A percentile compares a stretch with the other conserved stretches of the same genome.
Evolutionary conservation across 371 early-diverging fungal species (phyloP).

Genomic region (Mucor lusitanicus): DNA sequence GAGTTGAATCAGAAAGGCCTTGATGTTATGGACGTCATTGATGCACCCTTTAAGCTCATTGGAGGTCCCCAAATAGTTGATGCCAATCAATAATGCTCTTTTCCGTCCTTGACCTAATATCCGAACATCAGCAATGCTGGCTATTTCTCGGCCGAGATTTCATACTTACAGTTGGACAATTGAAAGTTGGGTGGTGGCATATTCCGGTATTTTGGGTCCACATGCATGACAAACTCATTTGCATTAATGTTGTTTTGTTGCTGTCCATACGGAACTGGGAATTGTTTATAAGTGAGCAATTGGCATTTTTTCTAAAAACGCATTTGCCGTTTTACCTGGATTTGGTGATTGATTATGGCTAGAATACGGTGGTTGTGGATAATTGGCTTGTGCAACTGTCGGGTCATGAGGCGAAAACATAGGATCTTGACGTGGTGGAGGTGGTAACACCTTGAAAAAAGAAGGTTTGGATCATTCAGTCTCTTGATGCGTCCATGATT

Average conservation of each 20-base stretch:
- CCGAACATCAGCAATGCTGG: not conserved
- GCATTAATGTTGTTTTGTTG: constrained; percentile 8
- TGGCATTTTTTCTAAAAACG: not conserved
- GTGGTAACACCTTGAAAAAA: not conserved
- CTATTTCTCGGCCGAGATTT: not conserved
- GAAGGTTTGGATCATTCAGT: not conserved
- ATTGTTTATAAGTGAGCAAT: not conserved
- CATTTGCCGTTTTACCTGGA: constrained; percentile 12
- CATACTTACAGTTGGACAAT: constrained; percentile 64
- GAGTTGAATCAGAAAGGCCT: constrained; percentile 60
- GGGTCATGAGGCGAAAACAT: constrained; percentile 27
- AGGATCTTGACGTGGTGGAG: constrained; percentile 22
- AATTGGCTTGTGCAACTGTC: constrained; percentile 25
- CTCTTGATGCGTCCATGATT: not conserved
- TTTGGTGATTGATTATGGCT: constrained; percentile 19
- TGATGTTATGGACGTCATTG: constrained; percentile 88
- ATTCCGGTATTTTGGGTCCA: constrained; percentile 18
- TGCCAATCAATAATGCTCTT: constrained; percentile 29
- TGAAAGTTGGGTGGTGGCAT: constrained; percentile 48
- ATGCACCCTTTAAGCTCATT: constrained; percentile 78
- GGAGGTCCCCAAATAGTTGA: constrained; percentile 65
- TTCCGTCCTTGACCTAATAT: constrained; percentile 35
- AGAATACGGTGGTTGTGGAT: constrained; percentile 30
- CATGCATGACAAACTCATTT: constrained; percentile 32
- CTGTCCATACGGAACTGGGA: constrained; percentile 23